Percentiles rank a stretch among this genome's conserved stretches.
phyloP scores from a whole-genome alignment of 495 filamentous ascomycete genomes.

The Durotheca rogersii region DNA sequence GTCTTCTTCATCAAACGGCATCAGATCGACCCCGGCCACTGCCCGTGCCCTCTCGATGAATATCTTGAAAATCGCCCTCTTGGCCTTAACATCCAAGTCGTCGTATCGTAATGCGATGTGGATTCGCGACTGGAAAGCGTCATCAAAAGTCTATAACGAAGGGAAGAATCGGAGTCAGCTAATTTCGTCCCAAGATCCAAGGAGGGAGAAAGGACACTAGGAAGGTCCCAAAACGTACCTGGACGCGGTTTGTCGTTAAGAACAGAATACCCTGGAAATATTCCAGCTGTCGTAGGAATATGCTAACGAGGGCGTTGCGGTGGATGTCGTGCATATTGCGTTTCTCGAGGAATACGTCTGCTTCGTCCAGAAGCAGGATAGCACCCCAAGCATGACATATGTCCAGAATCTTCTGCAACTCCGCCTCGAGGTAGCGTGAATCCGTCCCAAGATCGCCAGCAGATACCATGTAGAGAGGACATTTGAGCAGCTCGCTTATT shows the following conservation, averaged over 20 bases:
- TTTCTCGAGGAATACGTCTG: slow-evolving; percentile 66
- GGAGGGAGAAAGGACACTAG: slow-evolving; percentile 78
- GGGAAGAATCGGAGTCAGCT: slow-evolving; percentile 53
- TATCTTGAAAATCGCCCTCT: slow-evolving; percentile 82
- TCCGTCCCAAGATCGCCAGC: slow-evolving; percentile 57
- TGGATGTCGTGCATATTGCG: slow-evolving; percentile 55
- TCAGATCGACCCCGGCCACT: slow-evolving; percentile 60
- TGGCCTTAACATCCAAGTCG: slow-evolving; percentile 71
- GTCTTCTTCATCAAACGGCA: slow-evolving; percentile 67
- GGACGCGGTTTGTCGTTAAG: slow-evolving; percentile 63
- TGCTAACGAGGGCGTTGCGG: slow-evolving; percentile 57
- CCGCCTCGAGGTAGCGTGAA: slow-evolving; percentile 50
- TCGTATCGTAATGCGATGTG: slow-evolving; percentile 76
- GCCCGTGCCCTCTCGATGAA: slow-evolving; percentile 70
- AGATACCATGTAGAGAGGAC: slow-evolving; percentile 56
- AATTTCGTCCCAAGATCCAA: slow-evolving; percentile 71
- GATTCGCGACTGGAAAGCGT: slow-evolving; percentile 61
- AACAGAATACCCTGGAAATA: slow-evolving; percentile 63
- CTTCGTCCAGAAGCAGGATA: slow-evolving; percentile 64
- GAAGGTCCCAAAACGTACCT: slow-evolving; percentile 70
- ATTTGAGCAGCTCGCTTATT: slow-evolving; percentile 53
- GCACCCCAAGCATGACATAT: slow-evolving; percentile 55
- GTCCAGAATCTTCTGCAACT: slow-evolving; percentile 52
- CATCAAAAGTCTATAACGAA: slow-evolving; percentile 53
- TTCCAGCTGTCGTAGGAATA: slow-evolving; percentile 57